Base-by-base conservation (phyloP, 805 yeast species). In the Yamadazyma akitaensis region DNA sequence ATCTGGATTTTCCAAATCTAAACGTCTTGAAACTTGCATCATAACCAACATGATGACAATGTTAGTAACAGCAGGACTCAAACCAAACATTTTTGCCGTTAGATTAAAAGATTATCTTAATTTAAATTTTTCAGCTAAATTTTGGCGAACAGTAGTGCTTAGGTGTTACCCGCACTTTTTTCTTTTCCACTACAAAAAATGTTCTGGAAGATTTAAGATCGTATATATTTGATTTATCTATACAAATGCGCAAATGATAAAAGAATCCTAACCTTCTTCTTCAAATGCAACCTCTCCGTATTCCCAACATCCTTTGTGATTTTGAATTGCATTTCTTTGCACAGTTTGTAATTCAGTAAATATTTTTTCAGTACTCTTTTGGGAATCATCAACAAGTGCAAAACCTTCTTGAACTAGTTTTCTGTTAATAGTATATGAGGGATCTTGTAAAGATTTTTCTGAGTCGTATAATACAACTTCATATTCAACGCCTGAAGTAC, bases 1-100 rank as follows among this genome's bases (percentile, higher is more conserved):
- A 53, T 69, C 68, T 39, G 95, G 92, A 69, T 91, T 80, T 67
- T 92, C 97, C 68, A 91, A 82, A 68, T 92, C 94, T 52, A 94
- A 75, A 64, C 80, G 82, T 68, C 89, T 88, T 53, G 97, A 82
- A 53, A 90, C 86, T 70, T 90, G 97, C 96, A 91, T 92, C 88
- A 89, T 88, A 76, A 81, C 86, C 64, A 91, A 83, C 97, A 91
- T 92, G 79, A 94, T 73, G 59, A 77, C 87, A 58, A 94, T 69
- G 74, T 92, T 91, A 55, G 89, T 70, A 56, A 91, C 72, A 55
- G 96, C 95, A 38, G 98, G 94, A 66, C 88, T 89, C 94, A 92
- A 85, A 33, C 47, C 47, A 32, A 47, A 50, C 48, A 47, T 44
- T 25, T 9, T 44, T 11, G 17, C 2, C 14, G 30, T 28, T 26